These are phyloP conservation scores for Nothophytophthora sp. DNA, from an alignment of 352 stramenopile species.

Conservation along the genomic window DNA sequence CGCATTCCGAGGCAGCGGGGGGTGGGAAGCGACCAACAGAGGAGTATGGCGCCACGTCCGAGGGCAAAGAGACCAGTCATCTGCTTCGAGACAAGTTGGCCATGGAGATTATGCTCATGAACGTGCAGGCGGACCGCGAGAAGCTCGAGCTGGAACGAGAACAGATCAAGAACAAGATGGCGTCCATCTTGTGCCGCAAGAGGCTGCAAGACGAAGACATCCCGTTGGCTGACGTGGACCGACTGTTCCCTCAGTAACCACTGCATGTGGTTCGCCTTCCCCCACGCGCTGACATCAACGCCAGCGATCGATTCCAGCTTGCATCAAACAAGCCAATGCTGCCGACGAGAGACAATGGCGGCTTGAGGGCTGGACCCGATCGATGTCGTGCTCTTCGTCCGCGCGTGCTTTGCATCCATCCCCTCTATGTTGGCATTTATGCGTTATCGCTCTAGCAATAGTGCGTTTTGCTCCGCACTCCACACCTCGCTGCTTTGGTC, in stretches of 20 bases:
- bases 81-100: slow-evolving; percentile 21
- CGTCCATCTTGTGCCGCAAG: slow-evolving; percentile 30
- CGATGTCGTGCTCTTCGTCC: no score
- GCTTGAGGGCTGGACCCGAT: no score
- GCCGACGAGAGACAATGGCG: background rate
- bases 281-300: no score
- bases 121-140: slow-evolving; percentile 28
- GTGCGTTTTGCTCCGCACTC: slow-evolving; percentile 14
- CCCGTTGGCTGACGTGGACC: slow-evolving; percentile 20
- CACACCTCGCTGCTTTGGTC: slow-evolving; percentile 16
- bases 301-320: no score
- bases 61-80: slow-evolving; percentile 10
- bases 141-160: slow-evolving; percentile 41
- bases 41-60: slow-evolving; percentile 10
- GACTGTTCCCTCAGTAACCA: slow-evolving; percentile 26
- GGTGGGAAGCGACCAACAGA: slow-evolving; percentile 1
- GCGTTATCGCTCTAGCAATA: slow-evolving; percentile 38
- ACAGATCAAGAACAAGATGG: slow-evolving; percentile 32
- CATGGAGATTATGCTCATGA: slow-evolving; percentile 28
- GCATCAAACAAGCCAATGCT: no score
- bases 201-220: slow-evolving; percentile 30
- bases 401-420: slow-evolving; percentile 29
- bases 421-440: slow-evolving; percentile 38
- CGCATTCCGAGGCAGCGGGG: slow-evolving; percentile 1
- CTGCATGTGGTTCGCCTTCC: background rate